Evolutionary conservation across 2,329 filamentous ascomycete genomes (phyloP), one percentile per base, ranked within the genome.

Genomic region (Trichophyton simii): DNA sequence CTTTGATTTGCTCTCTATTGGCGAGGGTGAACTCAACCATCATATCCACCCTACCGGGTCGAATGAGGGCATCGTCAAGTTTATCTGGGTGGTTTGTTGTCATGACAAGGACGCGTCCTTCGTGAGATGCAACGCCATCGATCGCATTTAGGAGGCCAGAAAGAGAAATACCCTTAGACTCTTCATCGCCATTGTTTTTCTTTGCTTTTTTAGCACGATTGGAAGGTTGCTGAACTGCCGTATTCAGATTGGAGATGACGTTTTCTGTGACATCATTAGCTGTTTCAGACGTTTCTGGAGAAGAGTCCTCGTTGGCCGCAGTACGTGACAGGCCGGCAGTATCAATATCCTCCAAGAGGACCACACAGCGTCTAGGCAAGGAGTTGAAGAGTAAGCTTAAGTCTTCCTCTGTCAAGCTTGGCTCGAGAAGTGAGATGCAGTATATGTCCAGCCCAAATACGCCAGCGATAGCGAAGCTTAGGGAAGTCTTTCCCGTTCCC

Each of bases 401-500:
- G 31, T 83, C 80, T 62, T 85, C 82, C 67, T 88, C 86, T 0
- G 80, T 85, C 42, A 88, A 71, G 0, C 77, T 80, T 7, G 80
- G 78, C 60, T 87, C 84, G 1, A 83, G 77, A 3, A 86, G 75
- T 67, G 86, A 85, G 0, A 82, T 85, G 13, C 88, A 81, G 67
- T 86, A 86, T 46, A 88, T 85, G 64, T 87, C 81, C 0, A 88
- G 78, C 0, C 82, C 82, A 64, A 88, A 87, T 1, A 85, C 78
- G 0, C 84, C 84, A 0, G 85, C 85, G 8, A 88, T 73, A 0
- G 85, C 84, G 68, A 87, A 84, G 0, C 82, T 84, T n/a, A 88
- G 78, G 11, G 90, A 96, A 0, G 94, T 99, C 79, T 99, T 99
- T 67, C 94, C 94, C 0, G 94, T 99, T 48, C 94, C 94, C 0